These are phyloP conservation scores for Butyriboletus loyo DNA, from an alignment of 768 basidiomycete species.

Conservation along the genomic window DNA sequence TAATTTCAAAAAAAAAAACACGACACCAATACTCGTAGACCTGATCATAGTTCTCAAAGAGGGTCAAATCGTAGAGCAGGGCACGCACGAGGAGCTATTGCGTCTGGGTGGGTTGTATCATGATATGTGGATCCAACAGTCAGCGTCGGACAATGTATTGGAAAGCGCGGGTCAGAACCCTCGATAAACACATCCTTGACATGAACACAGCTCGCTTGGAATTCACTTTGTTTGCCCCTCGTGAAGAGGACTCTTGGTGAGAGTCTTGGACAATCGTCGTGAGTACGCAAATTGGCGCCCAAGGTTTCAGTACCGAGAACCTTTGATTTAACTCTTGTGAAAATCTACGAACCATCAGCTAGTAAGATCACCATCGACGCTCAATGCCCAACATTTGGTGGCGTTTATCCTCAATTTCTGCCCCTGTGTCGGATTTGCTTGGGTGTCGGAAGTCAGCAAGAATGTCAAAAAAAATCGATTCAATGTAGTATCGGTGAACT, in stretches of 20 bases:
- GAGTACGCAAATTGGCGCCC: background rate
- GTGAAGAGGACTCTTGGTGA: background rate
- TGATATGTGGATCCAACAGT: slow-evolving; percentile 82
- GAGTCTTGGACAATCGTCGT: background rate
- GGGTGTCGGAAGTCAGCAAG: too few species aligned
- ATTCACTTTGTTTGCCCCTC: background rate
- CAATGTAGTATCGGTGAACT: too few species aligned
- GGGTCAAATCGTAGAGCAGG: slow-evolving; percentile 89
- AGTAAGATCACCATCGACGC: too few species aligned
- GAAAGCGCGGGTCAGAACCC: slow-evolving; percentile 12
- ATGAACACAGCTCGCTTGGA: background rate
- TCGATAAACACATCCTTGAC: background rate
- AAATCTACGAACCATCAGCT: background rate
- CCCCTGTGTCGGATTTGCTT: too few species aligned
- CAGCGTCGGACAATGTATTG: slow-evolving; percentile 34
- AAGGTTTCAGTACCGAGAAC: background rate
- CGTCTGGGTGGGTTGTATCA: slow-evolving; percentile 66
- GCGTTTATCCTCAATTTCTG: too few species aligned
- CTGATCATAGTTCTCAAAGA: slow-evolving; percentile 91
- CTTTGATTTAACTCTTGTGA: background rate
- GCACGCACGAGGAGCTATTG: slow-evolving; percentile 87
- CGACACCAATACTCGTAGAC: slow-evolving; percentile 44
- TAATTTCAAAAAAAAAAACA: background rate
- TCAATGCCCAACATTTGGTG: too few species aligned
- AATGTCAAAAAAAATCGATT: too few species aligned